These are phyloP conservation scores for Anethum foeniculum DNA, from an alignment of 140 eudicot species.

Conservation along the genomic window DNA sequence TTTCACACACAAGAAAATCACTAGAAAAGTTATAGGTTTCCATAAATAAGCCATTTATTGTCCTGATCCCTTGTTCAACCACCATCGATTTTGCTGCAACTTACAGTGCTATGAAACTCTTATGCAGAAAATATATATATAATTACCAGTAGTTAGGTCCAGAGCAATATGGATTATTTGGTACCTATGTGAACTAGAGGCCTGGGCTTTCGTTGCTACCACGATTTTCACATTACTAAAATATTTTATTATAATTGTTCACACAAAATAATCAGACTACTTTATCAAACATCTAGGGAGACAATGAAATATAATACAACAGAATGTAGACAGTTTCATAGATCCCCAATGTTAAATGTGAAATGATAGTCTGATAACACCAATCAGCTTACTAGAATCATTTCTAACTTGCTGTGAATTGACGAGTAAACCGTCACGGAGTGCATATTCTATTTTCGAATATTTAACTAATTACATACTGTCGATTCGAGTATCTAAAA, in stretches of 20 bases:
- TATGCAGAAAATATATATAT: slow-evolving; percentile 10
- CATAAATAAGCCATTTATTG: neutral
- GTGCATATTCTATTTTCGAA: neutral
- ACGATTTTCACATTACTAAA: slow-evolving; percentile 17
- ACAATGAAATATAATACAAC: neutral
- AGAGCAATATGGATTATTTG: neutral
- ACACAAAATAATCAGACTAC: slow-evolving; percentile 20
- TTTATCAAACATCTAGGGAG: slow-evolving; percentile 14
- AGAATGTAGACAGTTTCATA: neutral
- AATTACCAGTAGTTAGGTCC: neutral
- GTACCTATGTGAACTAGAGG: neutral
- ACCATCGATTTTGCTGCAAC: neutral
- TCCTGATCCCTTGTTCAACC: neutral
- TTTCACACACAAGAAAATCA: slow-evolving; percentile 22
- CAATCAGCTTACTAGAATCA: neutral
- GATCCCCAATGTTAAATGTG: neutral
- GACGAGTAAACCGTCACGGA: neutral
- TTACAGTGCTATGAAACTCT: slow-evolving; percentile 15
- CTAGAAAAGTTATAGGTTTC: slow-evolving; percentile 1
- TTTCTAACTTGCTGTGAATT: neutral
- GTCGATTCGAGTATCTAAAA: neutral
- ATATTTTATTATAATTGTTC: slow-evolving; percentile 1
- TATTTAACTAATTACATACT: neutral
- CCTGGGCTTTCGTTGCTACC: slow-evolving; percentile 29
- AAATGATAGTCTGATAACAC: neutral